phyloP scores from a whole-genome alignment of 2,329 filamentous ascomycete genomes.

The Hirsutella rhossiliensis region DNA sequence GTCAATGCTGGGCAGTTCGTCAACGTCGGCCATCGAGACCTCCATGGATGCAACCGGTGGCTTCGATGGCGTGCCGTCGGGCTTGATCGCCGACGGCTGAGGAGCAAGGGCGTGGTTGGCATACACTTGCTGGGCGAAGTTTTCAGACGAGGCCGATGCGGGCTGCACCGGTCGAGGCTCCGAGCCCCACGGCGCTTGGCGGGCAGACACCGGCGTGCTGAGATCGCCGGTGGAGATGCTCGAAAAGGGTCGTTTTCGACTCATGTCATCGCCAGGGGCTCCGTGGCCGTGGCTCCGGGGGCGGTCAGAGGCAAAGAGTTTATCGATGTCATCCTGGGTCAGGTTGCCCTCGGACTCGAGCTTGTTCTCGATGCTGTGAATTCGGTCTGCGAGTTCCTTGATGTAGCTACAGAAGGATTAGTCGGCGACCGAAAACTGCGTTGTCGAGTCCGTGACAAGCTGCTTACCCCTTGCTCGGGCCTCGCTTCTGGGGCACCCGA shows the following conservation, averaged over 20 bases:
- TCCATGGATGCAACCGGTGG: conserved; percentile 22
- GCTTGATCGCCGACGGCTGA: conserved; percentile 27
- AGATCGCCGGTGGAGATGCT: conserved; percentile 31
- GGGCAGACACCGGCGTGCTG: conserved; percentile 25
- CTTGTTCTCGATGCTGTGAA: conserved; percentile 72
- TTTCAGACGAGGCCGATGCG: conserved; percentile 22
- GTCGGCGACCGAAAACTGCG: background rate
- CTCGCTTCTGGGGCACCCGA: conserved; percentile 75
- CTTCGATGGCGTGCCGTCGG: conserved; percentile 23
- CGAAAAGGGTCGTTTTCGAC: conserved; percentile 35
- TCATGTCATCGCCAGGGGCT: conserved; percentile 14
- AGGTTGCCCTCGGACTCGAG: conserved; percentile 41
- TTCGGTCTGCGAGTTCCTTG: conserved; percentile 77
- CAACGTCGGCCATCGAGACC: conserved; percentile 18
- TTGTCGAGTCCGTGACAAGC: background rate
- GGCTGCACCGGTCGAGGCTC: conserved; percentile 33
- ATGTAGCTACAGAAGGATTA: conserved; percentile 52
- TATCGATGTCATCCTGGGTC: conserved; percentile 34
- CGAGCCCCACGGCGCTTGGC: conserved; percentile 33
- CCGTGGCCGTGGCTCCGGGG: conserved; percentile 17
- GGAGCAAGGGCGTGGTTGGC: conserved; percentile 31
- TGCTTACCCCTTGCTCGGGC: conserved; percentile 71
- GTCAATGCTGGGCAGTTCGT: conserved; percentile 24
- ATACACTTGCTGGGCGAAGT: conserved; percentile 17
- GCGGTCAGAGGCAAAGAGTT: conserved; percentile 22